Base-by-base conservation (phyloP, 306 rosid genomes). In the Elaeagnus macrophylla region DNA sequence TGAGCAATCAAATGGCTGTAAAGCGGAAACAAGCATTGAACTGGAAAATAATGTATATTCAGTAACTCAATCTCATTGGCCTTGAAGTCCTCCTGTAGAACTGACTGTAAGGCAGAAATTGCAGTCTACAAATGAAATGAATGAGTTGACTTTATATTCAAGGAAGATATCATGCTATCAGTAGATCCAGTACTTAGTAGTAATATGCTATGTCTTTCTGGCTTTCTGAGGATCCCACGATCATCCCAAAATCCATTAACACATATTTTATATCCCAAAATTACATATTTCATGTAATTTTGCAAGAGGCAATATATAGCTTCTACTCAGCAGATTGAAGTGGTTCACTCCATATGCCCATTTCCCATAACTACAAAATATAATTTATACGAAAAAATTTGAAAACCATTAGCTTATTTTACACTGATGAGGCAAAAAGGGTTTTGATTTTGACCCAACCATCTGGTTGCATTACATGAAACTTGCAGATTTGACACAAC, bases 21-120 rank as follows among this genome's bases (percentile, higher is more conserved):
- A 2, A 56, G 43, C 15, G 12, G 13, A 3, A 44, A 6, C 12
- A 43, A 36, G 9, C 5, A 41, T 42, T 53, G 53, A 1, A 17
- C 36, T 14, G 3, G 32, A 15, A 20, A 18, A 8, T 32, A 48
- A 36, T 4, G 48, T 2, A 16, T n/a, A 40, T 56, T 56, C 18
- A 49, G 36, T 84, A 93, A 96, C 99, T 93, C 99, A 48, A 93
- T 88, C 76, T 93, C 99, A 13, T 79, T 84, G 71, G 99, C 89
- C 81, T 87, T 93, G 32, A 93, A 93, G 68, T 93, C 99, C 80
- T 87, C 95, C 69, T 93, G 99, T 57, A 91, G 96, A 72, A 91
- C 96, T 39, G 96, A 87, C 72, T 93, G 99, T 77, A 93, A 65
- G 10, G 99, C 96, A 56, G 99, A 88, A 68, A 93, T 87, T 36